These are phyloP conservation scores for Saksenaea vasiformis DNA, from an alignment of 371 early-diverging fungal species.

Conservation along the genomic window DNA sequence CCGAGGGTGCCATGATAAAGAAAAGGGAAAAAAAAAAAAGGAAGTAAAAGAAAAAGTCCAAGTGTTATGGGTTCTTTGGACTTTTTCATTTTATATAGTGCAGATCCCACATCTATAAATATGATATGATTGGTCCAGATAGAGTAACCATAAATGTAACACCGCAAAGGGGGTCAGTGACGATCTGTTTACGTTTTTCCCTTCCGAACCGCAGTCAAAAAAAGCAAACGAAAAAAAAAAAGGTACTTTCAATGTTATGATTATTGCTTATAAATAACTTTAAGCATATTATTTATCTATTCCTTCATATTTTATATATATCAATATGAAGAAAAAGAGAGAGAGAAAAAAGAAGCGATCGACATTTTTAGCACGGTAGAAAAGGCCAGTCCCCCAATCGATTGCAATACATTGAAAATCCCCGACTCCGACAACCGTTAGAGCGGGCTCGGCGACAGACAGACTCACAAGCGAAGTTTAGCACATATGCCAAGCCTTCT, in stretches of 20 bases:
- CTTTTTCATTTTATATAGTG: conserved; percentile 6
- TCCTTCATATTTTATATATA: too few species aligned
- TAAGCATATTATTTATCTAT: too few species aligned
- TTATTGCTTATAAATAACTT: too few species aligned
- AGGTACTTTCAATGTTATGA: not conserved
- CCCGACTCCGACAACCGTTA: not conserved
- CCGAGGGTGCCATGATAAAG: not conserved
- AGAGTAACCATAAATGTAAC: not conserved
- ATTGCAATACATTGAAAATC: not conserved
- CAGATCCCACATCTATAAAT: conserved; percentile 10
- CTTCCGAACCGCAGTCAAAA: conserved; percentile 38
- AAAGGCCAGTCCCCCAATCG: not conserved
- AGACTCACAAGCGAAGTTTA: not conserved
- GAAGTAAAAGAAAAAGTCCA: not conserved
- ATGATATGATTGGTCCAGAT: conserved; percentile 1
- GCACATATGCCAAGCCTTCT: not conserved
- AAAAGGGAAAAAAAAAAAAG: not conserved
- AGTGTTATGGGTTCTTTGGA: not conserved
- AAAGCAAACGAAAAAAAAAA: conserved; percentile 36
- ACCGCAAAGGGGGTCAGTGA: conserved; percentile 42
- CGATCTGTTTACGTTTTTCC: conserved; percentile 57
- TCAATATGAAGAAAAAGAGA: too few species aligned
- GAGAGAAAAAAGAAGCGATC: too few species aligned
- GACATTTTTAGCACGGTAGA: not conserved
- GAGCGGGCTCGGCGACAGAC: not conserved